Conservation (phyloP, 371 early-diverging fungal species). For the Capillidium heterosporum region DNA sequence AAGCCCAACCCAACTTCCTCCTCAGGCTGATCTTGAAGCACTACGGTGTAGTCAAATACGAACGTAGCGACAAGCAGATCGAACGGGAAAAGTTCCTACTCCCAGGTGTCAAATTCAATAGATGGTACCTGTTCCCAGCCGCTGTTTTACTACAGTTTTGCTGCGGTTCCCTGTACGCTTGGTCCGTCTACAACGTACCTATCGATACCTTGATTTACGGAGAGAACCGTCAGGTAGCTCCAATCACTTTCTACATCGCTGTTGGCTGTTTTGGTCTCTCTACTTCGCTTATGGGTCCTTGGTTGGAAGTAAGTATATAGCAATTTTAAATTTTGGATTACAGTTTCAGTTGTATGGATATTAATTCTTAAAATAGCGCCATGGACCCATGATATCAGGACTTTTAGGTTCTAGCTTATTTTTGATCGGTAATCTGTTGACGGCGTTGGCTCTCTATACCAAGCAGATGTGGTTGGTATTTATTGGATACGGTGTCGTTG, state of each 20-base stretch:
- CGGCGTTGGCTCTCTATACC: conserved; percentile 30
- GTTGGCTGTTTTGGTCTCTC: conserved; percentile 40
- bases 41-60: conserved; percentile 15
- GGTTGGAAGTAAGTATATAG: conserved; percentile 22
- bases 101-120: conserved; percentile 21
- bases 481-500: conserved; percentile 41
- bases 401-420: conserved; percentile 29
- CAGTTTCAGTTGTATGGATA: too few species aligned
- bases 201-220: conserved; percentile 30
- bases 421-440: conserved; percentile 31
- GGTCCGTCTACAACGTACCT: conserved; percentile 39
- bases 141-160: conserved; percentile 41
- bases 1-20: conserved; percentile 4
- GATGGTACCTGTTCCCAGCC: conserved; percentile 34
- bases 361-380: conserved; percentile 7
- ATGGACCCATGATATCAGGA: conserved; percentile 33
- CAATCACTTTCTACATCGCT: conserved; percentile 45
- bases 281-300: conserved; percentile 40
- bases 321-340: too few species aligned
- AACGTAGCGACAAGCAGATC: conserved; percentile 14
- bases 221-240: conserved; percentile 15
- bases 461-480: conserved; percentile 32
- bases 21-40: conserved; percentile 14
- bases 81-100: conserved; percentile 16
- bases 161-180: conserved; percentile 48